Base-by-base conservation (phyloP, 1,284 basidiomycete species). In the Erythrobasidium hasegawianum region DNA sequence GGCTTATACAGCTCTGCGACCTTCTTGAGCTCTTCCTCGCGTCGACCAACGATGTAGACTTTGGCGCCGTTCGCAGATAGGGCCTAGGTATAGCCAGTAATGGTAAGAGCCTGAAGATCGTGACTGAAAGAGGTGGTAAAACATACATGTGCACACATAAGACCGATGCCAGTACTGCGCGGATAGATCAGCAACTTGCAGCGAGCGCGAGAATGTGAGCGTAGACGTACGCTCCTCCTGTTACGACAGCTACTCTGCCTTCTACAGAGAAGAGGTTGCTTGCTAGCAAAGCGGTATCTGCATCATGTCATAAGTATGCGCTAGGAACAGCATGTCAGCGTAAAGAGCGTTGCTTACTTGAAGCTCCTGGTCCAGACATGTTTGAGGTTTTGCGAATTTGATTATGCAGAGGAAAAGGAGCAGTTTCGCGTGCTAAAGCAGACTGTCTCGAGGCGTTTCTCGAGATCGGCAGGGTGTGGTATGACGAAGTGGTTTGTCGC, bases 51-150 rank as follows among this genome's bases (percentile, higher is more conserved):
- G 72, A 91, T 87, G 75, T 91, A 91, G n/a, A 90, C 88, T 70
- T 85, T 87, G n/a, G 88, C 88, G 1, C 89, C 88, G 72, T 86
- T 87, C 22, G 83, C 82, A 11, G 87, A 87, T n/a, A 91, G 81
- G 2, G 86, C 87, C 61, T 82, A 81, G 7, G 11, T 11, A 33
- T 11, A 33, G 5, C 5, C 33, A 33, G 33, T 33, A 33, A n/a
- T 11, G 33, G 33, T 33, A 33, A 33, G 33, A 33, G 11, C 5
- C 11, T 33, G 33, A 5, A 11, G 11, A 33, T 33, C n/a, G 11
- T 11, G 11, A 33, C 11, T 33, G 33, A 33, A 4, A 5, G 33
- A 11, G 11, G 33, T 33, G 5, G 4, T 33, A 11, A 11, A 33
- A 33, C 33, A 11, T 5, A 33, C 33, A 4, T 33, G 33, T 33